Base-by-base conservation (phyloP, 768 basidiomycete species). In the Agaricus blazei region DNA sequence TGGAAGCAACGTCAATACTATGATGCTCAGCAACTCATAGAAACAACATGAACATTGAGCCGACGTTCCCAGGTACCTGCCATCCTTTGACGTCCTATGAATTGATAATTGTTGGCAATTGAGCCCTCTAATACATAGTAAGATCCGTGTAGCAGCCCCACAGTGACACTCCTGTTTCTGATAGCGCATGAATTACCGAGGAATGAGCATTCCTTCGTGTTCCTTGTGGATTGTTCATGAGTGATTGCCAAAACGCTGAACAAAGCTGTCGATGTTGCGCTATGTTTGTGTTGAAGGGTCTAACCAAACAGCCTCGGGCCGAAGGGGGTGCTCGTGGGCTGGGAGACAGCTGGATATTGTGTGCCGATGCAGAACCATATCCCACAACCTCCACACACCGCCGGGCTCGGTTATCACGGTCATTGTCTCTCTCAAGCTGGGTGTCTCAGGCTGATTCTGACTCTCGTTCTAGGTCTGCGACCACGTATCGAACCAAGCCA, bases 401-500 rank as follows among this genome's bases (percentile, higher is more conserved):
- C 82, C 24, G 87, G 87, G 0, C 70, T 76, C 31, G 63, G 71
- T 26, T 78, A 81, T 57, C 69, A 80, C 64, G 83, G 84, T 70
- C 55, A 40, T 48, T 52, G 29, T 24, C 24, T n/a, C 9, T 40
- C 28, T 27, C 19, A 29, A 37, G n/a, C 42, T 24, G 9, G 31
- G 24, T 5, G 42, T 11, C 9, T 19, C 8, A 4, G 40, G 41
- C 45, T 42, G 9, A 12, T 23, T 9, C 43, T 47, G 19, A n/a
- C 40, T 19, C 45, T 46, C 38, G 60, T 54, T 52, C 51, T 58
- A 88, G 92, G 93, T 54, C 78, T 90, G 53, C 82, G 90, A 40
- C 79, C 87, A 45, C 83, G 85, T 55, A 92, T 99, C 62, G 91
- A 98, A 67, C 85, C 89, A 6, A 79, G 73, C 61, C 93, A 96